Conservation (phyloP, 345 rosid genomes). For the Syzygium jambos region DNA sequence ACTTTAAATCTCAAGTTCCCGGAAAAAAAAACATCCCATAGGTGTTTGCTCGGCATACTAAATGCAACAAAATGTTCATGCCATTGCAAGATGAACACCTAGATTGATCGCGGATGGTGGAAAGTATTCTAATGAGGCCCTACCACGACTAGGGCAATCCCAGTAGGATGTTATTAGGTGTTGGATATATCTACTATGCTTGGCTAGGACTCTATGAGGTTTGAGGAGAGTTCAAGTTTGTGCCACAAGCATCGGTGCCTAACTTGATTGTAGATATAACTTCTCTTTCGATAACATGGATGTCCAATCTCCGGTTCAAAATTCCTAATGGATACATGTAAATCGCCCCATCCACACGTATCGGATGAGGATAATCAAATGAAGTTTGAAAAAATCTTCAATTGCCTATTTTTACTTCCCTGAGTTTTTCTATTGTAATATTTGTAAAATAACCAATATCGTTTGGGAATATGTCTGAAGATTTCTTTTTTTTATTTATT, state of each 20-base stretch:
- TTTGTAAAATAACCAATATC: neutral
- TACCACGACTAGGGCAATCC: neutral
- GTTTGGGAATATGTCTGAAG: neutral
- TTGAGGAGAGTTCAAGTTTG: neutral
- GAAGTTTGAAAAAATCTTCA: neutral
- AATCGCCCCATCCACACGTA: neutral
- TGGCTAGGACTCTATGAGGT: neutral
- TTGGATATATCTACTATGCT: neutral
- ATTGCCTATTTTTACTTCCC: neutral
- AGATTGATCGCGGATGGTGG: neutral
- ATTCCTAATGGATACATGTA: neutral
- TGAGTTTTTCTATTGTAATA: neutral
- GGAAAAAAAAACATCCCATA: neutral
- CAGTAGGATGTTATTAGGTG: neutral
- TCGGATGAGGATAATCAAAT: neutral
- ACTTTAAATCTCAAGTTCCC: neutral
- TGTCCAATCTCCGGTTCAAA: accelerated
- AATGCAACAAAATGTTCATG: neutral
- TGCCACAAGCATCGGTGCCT: neutral
- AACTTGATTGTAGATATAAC: neutral
- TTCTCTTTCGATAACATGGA: accelerated
- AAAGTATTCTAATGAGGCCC: neutral
- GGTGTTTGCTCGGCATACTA: neutral
- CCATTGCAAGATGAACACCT: neutral
- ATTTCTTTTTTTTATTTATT: neutral